Evolutionary conservation across 306 rosid genomes (phyloP).

Genomic region (Alnus glutinosa): DNA sequence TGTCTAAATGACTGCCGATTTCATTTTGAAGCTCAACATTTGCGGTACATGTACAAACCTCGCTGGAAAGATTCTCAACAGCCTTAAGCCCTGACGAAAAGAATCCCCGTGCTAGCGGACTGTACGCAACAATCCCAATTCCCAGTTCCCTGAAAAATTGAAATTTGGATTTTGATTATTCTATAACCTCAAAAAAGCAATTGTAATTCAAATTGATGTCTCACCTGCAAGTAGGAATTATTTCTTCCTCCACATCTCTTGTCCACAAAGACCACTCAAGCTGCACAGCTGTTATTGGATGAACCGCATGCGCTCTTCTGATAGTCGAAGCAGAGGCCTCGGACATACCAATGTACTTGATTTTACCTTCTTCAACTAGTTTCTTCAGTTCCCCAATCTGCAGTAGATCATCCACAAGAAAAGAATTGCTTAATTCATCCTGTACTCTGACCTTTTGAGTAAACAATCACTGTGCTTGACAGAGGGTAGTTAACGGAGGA

Average conservation of each 20-base stretch:
- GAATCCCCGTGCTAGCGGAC: constrained; percentile 74
- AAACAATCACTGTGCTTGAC: too few species aligned
- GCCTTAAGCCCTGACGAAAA: constrained; percentile 48
- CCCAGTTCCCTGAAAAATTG: constrained; percentile 50
- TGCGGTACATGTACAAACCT: constrained; percentile 36
- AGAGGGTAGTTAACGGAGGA: too few species aligned
- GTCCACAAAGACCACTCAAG: constrained; percentile 69
- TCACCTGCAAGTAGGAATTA: constrained; percentile 64
- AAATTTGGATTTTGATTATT: not conserved
- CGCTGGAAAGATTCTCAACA: constrained; percentile 34
- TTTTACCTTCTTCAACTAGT: constrained; percentile 61
- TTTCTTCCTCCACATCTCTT: constrained; percentile 61
- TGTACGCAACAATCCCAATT: constrained; percentile 65
- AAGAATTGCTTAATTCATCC: not conserved
- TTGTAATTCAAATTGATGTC: not conserved
- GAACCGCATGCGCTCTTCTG: constrained; percentile 77
- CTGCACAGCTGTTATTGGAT: constrained; percentile 65
- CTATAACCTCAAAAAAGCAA: too few species aligned
- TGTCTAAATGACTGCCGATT: not conserved
- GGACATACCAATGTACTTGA: constrained; percentile 59
- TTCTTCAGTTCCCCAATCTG: constrained; percentile 69
- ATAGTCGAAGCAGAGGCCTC: constrained; percentile 74
- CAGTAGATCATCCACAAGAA: not conserved
- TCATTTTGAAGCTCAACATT: not conserved
- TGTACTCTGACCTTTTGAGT: too few species aligned